Evolutionary conservation across 352 stramenopile genomes (phyloP).

Genomic region (Achlya hypogyna): DNA sequence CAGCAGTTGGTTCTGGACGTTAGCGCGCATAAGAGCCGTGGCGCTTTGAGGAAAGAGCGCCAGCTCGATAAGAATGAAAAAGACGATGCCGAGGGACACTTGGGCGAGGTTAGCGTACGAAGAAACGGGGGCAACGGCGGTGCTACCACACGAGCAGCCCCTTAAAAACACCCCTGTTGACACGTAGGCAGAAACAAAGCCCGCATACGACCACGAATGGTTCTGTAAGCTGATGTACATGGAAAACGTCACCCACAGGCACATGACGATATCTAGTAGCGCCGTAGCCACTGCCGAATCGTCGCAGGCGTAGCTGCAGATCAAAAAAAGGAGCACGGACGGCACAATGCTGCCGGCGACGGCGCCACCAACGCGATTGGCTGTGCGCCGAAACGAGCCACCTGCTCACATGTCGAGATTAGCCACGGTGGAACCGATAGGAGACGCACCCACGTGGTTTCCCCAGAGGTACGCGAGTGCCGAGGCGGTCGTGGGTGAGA

Average conservation of each 20-base stretch:
- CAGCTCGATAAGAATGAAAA: slow-evolving; percentile 68
- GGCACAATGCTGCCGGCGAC: slow-evolving; percentile 66
- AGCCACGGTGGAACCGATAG: background rate
- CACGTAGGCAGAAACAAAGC: slow-evolving; percentile 66
- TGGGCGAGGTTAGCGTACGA: slow-evolving; percentile 73
- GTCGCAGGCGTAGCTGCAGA: slow-evolving; percentile 13
- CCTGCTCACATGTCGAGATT: slow-evolving; percentile 25
- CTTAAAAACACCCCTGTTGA: slow-evolving; percentile 48
- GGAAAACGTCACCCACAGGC: slow-evolving; percentile 60
- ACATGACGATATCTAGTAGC: slow-evolving; percentile 44
- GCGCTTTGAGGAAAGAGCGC: slow-evolving; percentile 61
- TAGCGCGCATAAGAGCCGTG: slow-evolving; percentile 46
- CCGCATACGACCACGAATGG: slow-evolving; percentile 56
- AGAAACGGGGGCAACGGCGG: slow-evolving; percentile 31
- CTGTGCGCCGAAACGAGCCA: slow-evolving; percentile 61
- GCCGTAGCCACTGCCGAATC: slow-evolving; percentile 3
- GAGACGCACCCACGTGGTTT: slow-evolving; percentile 40
- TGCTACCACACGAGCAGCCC: slow-evolving; percentile 37
- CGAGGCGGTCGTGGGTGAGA: slow-evolving; percentile 46
- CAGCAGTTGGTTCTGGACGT: slow-evolving; percentile 67
- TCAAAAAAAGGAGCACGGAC: slow-evolving; percentile 77
- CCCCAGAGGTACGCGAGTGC: slow-evolving; percentile 70
- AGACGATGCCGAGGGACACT: slow-evolving; percentile 62
- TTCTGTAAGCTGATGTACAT: slow-evolving; percentile 66
- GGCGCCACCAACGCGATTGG: slow-evolving; percentile 71